These are phyloP conservation scores for Pisolithus tinctorius DNA, from an alignment of 768 basidiomycete species.

Conservation along the genomic window DNA sequence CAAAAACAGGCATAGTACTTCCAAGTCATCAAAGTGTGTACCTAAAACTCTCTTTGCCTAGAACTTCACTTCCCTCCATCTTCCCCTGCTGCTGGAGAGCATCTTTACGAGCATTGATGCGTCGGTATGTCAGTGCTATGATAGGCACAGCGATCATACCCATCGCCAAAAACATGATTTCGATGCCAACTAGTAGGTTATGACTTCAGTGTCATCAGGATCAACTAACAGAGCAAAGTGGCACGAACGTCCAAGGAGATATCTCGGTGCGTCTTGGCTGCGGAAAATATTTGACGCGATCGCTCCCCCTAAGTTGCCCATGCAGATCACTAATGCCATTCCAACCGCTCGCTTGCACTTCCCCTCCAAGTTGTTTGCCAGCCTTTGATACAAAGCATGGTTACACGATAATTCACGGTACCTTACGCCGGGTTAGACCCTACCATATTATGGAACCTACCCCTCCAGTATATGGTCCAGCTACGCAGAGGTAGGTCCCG, in stretches of 20 bases:
- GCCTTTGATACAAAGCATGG: not conserved
- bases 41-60: not conserved
- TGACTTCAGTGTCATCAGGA: not conserved
- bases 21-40: not conserved
- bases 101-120: constrained; percentile 49
- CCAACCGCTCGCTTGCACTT: constrained; percentile 63
- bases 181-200: constrained; percentile 43
- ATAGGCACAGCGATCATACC: constrained; percentile 37
- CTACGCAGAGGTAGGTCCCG: constrained; percentile 58
- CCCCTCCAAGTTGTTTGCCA: constrained; percentile 24
- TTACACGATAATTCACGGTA: not conserved
- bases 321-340: constrained; percentile 60
- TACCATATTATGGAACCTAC: constrained; percentile 58
- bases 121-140: constrained; percentile 40
- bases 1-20: not conserved
- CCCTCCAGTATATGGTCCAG: constrained; percentile 51
- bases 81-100: constrained; percentile 1
- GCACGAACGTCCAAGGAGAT: constrained; percentile 51
- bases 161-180: constrained; percentile 64
- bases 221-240: not conserved
- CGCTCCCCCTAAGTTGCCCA: constrained; percentile 59
- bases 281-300: constrained; percentile 59
- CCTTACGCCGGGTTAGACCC: not conserved
- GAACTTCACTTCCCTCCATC: not conserved
- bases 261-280: constrained; percentile 50